Base-by-base conservation (phyloP, 345 rosid species). In the Turritis glabra region DNA sequence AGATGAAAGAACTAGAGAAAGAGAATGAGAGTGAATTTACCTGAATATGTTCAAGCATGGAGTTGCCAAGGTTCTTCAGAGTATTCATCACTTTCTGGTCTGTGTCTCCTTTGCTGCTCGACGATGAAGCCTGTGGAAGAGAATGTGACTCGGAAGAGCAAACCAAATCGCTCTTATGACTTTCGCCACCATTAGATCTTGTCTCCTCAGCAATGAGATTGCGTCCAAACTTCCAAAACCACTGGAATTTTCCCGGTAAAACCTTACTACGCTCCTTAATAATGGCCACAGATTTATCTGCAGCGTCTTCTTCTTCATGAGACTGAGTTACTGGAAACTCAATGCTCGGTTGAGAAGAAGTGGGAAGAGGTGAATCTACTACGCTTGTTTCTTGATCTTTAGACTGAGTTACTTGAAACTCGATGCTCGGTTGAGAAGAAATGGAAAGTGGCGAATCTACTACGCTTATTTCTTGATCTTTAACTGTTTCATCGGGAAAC, bases 21-120 rank as follows among this genome's bases (percentile, higher is more conserved):
- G 69, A 63, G 32, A 52, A n/a, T 17, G 15, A 23, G 51, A 57
- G 17, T n/a, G 64, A 25, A 25, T 54, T 54, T 79, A 95, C 99
- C 99, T 95, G 99, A 83, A 95, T 88, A 56, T 92, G 97, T 74
- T 92, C 99, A 8, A 92, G 87, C 97, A 95, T 95, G 41, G 97
- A 84, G 41, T 88, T 90, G 21, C 98, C 99, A 27, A 95, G 89
- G 77, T 85, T 89, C 80, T 82, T 89, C 77, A 92, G 53, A 17
- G 90, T 80, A 53, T 79, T 90, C 85, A 83, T 88, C 74, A 87
- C 81, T 41, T 92, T 90, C 82, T 85, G 88, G 67, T 95, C 99
- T 5, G 68, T 21, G 26, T 92, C 93, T 69, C 79, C 93, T 81
- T 82, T 86, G 61, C 69, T 71, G 75, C 78, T 66, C 12, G 77